phyloP scores from a whole-genome alignment of 306 rosid species.

The Styphnolobium japonicum region DNA sequence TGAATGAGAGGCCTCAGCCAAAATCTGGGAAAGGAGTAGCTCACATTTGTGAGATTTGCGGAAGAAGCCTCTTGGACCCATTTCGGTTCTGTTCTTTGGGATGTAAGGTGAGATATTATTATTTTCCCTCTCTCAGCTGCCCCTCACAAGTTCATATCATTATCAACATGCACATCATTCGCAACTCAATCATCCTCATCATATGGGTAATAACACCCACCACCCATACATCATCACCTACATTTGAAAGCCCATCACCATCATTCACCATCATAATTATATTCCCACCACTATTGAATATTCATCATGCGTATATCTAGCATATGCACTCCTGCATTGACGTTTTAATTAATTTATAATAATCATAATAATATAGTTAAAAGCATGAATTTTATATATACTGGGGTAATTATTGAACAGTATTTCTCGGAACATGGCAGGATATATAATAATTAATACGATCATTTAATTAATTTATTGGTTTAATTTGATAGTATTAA shows the following conservation, averaged over 20 bases:
- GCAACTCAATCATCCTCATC: constrained; percentile 35
- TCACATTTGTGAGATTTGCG: constrained; percentile 88
- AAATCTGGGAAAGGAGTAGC: constrained; percentile 75
- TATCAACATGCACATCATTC: constrained; percentile 43
- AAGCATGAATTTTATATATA: neutral
- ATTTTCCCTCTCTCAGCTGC: neutral
- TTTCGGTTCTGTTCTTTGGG: constrained; percentile 93
- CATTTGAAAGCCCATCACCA: constrained; percentile 46
- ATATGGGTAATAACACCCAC: constrained; percentile 52
- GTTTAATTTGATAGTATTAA: neutral
- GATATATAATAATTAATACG: neutral
- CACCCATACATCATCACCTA: constrained; percentile 63
- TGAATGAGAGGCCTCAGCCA: constrained; percentile 95
- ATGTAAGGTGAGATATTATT: constrained; percentile 71
- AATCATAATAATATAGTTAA: neutral
- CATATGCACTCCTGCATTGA: constrained; percentile 7
- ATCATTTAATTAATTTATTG: neutral
- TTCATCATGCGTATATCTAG: constrained; percentile 25
- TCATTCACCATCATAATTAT: constrained; percentile 17
- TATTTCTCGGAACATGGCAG: constrained; percentile 25
- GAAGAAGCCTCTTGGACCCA: constrained; percentile 85
- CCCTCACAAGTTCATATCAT: constrained; percentile 17
- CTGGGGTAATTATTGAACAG: neutral
- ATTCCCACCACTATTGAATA: constrained; percentile 26
- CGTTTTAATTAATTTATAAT: constrained; percentile 4